phyloP scores from a whole-genome alignment of 2,329 filamentous ascomycete species.

The Aspergillus clavatus region DNA sequence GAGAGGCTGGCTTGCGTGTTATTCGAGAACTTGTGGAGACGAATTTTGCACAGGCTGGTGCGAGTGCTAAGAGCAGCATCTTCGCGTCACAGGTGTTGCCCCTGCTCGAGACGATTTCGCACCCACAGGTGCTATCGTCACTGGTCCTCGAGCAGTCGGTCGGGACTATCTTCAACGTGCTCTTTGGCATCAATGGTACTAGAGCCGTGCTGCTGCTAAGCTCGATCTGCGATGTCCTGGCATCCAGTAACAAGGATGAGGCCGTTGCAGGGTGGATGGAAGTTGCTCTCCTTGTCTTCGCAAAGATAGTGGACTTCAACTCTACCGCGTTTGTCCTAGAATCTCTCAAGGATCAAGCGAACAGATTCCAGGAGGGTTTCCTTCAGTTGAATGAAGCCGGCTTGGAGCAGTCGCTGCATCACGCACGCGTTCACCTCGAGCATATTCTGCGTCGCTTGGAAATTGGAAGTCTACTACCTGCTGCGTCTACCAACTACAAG shows the following conservation, averaged over 20 bases:
- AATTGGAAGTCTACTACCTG: constrained; percentile 14
- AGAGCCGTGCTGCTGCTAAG: constrained; percentile 35
- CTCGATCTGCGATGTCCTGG: constrained; percentile 21
- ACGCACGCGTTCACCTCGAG: constrained; percentile 14
- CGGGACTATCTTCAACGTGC: constrained; percentile 42
- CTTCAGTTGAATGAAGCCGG: constrained; percentile 6
- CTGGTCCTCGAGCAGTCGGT: constrained; percentile 40
- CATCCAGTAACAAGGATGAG: constrained; percentile 1
- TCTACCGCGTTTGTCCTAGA: constrained; percentile 33
- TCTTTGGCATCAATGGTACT: constrained; percentile 40
- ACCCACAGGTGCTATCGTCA: constrained; percentile 40
- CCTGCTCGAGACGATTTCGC: constrained; percentile 40
- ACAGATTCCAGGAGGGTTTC: constrained; percentile 15
- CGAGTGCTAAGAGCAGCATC: constrained; percentile 11
- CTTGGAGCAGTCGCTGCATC: constrained; percentile 9
- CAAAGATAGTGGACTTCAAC: constrained; percentile 33
- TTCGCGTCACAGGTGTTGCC: constrained; percentile 32
- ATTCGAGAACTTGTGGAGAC: constrained; percentile 25
- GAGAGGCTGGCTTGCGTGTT: constrained; percentile 26
- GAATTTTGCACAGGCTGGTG: constrained; percentile 14
- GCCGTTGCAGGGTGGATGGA: constrained; percentile 13
- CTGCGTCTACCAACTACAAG: neutral
- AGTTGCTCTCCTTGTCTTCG: constrained; percentile 21
- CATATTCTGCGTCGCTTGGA: constrained; percentile 18
- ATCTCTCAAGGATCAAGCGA: constrained; percentile 14